Evolutionary conservation across 805 yeast genomes (phyloP), one percentile per base, ranked within the genome.

Genomic region (Cyberlindnera japonica): DNA sequence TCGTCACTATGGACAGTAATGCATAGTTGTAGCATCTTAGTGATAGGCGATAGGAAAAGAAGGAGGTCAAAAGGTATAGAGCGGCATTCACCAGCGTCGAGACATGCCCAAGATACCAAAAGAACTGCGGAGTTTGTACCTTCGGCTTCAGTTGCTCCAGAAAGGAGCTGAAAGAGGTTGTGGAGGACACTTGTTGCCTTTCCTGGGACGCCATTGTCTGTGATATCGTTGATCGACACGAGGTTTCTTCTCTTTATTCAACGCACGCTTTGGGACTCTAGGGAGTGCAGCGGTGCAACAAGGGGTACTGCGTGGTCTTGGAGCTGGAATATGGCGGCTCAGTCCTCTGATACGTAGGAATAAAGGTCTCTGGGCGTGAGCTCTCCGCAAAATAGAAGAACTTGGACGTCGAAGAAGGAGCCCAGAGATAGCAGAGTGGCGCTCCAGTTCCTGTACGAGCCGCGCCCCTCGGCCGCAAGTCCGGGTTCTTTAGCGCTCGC

Each of bases 61-160:
- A 65, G 7, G 80, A 69, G 25, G 55, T 64, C 26, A 72, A 38
- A 32, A 65, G 58, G 51, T 65, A 67, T 15, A 61, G 47, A 3
- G 61, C 42, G 52, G 72, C 71, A 58, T 63, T 73, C 39, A 59
- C 49, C 3, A 77, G 48, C 2, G 79, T 74, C 23, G 68, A 55
- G 12, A 74, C 66, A 59, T 82, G 86, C 14, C 84, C 82, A 20
- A 79, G 38, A 49, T 74, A 82, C 90, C 90, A 82, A 51, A 77
- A 77, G 55, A 82, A 79, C 56, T 81, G 87, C 8, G 79, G 77
- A 10, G 79, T 73, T 48, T 62, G 55, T 19, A 43, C 23, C 26
- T 38, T 50, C 13, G 54, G 56, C 25, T 48, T 52, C 30, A 50
- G 15, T 13, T 42, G 49, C 17, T 45, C 44, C 6, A 50, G 10